Evolutionary conservation across 2,329 filamentous ascomycete genomes (phyloP).

Genomic region (Atkinsonella texensis): DNA sequence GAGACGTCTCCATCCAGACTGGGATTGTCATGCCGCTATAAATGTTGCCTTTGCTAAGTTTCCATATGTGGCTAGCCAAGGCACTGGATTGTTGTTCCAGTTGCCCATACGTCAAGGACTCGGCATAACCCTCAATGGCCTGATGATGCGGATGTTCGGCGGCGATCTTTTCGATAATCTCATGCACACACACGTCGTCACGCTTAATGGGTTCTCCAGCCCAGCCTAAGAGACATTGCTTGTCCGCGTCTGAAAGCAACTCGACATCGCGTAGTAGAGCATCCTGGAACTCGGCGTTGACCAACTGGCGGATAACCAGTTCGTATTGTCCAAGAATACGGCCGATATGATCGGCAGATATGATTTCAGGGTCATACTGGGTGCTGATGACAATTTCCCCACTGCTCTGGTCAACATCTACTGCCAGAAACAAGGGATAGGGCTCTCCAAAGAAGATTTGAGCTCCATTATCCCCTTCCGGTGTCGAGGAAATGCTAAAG

Average conservation of each 20-base stretch:
- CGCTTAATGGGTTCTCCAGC: not conserved
- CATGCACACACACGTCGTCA: not conserved
- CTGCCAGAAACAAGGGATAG: not conserved
- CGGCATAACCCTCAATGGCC: not conserved
- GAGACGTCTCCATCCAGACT: constrained; percentile 6
- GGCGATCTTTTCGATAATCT: not conserved
- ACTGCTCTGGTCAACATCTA: not conserved
- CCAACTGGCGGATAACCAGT: not conserved
- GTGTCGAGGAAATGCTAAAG: not conserved
- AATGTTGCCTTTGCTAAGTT: not conserved
- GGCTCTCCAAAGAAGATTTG: not conserved
- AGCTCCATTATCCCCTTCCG: not conserved
- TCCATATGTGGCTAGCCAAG: not conserved
- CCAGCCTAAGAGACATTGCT: not conserved
- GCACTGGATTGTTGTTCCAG: not conserved
- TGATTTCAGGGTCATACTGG: not conserved
- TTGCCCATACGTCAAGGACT: not conserved
- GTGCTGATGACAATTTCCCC: not conserved
- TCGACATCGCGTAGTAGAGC: not conserved
- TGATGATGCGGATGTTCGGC: not conserved
- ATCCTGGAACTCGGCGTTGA: not conserved
- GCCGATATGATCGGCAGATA: not conserved
- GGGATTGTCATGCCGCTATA: not conserved
- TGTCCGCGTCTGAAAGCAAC: not conserved
- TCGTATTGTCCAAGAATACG: not conserved